phyloP scores from a whole-genome alignment of 2,329 filamentous ascomycete genomes.

The Fusarium sp. region DNA sequence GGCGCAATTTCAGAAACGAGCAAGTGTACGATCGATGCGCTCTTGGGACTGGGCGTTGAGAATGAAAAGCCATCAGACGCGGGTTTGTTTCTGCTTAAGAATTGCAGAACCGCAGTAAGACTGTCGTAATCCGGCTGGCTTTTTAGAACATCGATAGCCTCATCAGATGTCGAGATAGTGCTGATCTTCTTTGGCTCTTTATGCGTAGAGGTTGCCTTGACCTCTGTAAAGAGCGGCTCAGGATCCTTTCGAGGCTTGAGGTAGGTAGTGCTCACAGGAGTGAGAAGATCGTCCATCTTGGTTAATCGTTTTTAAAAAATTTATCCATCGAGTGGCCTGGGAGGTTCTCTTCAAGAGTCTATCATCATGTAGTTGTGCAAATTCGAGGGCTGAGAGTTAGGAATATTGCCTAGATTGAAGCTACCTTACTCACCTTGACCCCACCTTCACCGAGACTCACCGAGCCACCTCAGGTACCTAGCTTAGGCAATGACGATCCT shows the following conservation, averaged over 20 bases:
- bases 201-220: constrained; percentile 45
- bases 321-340: neutral
- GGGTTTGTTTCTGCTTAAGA: constrained; percentile 58
- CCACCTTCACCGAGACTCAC: constrained; percentile 55
- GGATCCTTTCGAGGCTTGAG: constrained; percentile 55
- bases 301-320: neutral
- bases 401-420: neutral
- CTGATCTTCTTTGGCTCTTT: constrained; percentile 10
- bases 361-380: neutral
- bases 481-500: constrained; percentile 43
- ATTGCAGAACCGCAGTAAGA: constrained; percentile 67
- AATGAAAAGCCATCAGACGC: constrained; percentile 45
- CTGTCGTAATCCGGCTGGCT: constrained; percentile 73
- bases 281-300: constrained; percentile 70
- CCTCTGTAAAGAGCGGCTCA: constrained; percentile 57
- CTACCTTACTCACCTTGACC: constrained; percentile 41
- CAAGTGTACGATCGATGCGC: constrained; percentile 81
- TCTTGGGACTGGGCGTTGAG: constrained; percentile 71
- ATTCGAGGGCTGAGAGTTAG: constrained; percentile 2
- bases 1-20: constrained; percentile 82
- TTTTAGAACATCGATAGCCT: constrained; percentile 72
- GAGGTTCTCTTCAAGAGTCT: neutral
- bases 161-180: constrained; percentile 57
- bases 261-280: constrained; percentile 68
- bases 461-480: constrained; percentile 40